Evolutionary conservation across 2,329 filamentous ascomycete species (phyloP).

Genomic region (Fusarium proliferatum): DNA sequence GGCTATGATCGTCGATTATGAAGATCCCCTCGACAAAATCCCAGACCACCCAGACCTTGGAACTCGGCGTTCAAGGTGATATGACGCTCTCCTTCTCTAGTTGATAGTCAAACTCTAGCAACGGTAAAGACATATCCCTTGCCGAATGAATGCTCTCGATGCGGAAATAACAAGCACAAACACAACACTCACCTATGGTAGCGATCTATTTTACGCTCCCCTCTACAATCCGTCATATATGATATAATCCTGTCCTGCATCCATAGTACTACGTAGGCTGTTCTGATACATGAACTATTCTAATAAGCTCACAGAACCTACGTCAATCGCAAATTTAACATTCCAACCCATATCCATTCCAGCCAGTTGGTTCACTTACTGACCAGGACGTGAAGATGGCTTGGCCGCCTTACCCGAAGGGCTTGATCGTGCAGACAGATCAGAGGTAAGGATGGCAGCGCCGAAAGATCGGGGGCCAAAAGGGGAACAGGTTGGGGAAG

Average conservation of each 20-base stretch:
- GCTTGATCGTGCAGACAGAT: constrained; percentile 27
- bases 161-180: not conserved
- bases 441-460: constrained; percentile 20
- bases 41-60: not conserved
- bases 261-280: not conserved
- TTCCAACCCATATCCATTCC: constrained; percentile 41
- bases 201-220: not conserved
- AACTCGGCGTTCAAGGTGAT: not conserved
- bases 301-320: constrained; percentile 16
- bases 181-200: not conserved
- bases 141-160: not conserved
- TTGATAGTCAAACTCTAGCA: not conserved
- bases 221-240: not conserved
- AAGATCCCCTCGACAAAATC: constrained; percentile 15
- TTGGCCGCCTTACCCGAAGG: constrained; percentile 38
- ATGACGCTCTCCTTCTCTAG: constrained; percentile 2
- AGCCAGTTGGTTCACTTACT: constrained; percentile 34
- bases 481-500: constrained; percentile 21
- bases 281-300: not conserved
- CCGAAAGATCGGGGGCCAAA: constrained; percentile 13
- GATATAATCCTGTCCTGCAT: not conserved
- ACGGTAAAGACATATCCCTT: not conserved
- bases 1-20: constrained; percentile 27
- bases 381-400: constrained; percentile 25
- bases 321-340: constrained; percentile 17